Conservation (phyloP, 768 basidiomycete species). For the Lactarius evosmus region DNA sequence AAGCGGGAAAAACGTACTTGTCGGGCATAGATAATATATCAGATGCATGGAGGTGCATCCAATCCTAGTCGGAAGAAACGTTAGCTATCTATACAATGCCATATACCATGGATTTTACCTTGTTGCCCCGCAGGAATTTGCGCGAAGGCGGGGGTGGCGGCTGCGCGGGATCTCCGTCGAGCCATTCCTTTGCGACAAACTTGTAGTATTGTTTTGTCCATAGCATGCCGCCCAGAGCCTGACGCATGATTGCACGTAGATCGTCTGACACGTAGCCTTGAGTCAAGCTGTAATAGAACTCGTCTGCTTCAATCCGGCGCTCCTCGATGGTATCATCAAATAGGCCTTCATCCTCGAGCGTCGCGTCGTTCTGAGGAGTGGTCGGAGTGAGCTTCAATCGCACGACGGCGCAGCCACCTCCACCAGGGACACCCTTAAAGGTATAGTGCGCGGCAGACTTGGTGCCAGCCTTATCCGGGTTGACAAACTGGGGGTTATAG, state of each 20-base stretch:
- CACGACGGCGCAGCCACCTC: slow-evolving; percentile 93
- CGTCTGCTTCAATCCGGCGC: slow-evolving; percentile 88
- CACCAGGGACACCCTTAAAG: slow-evolving; percentile 82
- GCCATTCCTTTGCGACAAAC: slow-evolving; percentile 96
- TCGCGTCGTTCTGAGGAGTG: slow-evolving; percentile 69
- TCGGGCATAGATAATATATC: slow-evolving; percentile 99
- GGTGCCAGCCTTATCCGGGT: slow-evolving; percentile 83
- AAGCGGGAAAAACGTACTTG: slow-evolving; percentile 55
- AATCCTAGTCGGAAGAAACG: slow-evolving; percentile 54
- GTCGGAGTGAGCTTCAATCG: slow-evolving; percentile 87
- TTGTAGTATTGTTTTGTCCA: slow-evolving; percentile 99
- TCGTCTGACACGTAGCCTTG: slow-evolving; percentile 88
- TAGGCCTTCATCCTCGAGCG: slow-evolving; percentile 78
- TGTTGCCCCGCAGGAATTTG: slow-evolving; percentile 73
- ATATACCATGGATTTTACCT: slow-evolving; percentile 39
- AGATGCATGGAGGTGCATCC: slow-evolving; percentile 93
- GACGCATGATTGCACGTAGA: slow-evolving; percentile 92
- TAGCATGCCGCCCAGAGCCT: slow-evolving; percentile 94
- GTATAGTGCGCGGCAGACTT: slow-evolving; percentile 91
- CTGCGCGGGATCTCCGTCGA: slow-evolving; percentile 92
- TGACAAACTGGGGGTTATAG: slow-evolving; percentile 58
- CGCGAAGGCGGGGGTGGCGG: slow-evolving; percentile 90
- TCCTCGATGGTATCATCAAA: slow-evolving; percentile 92
- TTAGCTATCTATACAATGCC: not conserved
- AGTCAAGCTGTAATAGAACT: slow-evolving; percentile 84